Evolutionary conservation across 1,284 basidiomycete genomes (phyloP).

Genomic region (Singerocomus inundabilis): DNA sequence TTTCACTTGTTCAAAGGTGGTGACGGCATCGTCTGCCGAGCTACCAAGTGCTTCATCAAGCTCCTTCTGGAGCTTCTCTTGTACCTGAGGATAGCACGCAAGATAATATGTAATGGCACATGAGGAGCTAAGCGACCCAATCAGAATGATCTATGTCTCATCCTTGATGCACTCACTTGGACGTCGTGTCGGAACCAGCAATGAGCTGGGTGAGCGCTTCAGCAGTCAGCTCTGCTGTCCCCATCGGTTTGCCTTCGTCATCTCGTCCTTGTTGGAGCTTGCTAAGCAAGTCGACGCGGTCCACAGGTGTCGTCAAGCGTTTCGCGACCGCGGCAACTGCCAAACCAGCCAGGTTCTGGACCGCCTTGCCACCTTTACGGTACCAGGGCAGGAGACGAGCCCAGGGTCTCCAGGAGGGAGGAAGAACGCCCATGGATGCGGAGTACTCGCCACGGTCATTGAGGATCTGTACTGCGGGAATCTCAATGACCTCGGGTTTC

Average conservation of each 20-base stretch:
- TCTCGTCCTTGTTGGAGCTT: conserved; percentile 80
- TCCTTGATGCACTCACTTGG: conserved; percentile 54
- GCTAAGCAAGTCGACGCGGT: conserved; percentile 76
- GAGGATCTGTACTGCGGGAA: conserved; percentile 83
- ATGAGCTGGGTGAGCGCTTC: conserved; percentile 86
- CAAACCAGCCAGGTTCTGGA: conserved; percentile 74
- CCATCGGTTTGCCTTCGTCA: conserved; percentile 76
- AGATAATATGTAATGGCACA: conserved; percentile 86
- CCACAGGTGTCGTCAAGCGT: conserved; percentile 61
- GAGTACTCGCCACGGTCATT: conserved; percentile 90
- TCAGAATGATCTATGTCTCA: background rate
- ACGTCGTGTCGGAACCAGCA: conserved; percentile 82
- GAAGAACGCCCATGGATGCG: conserved; percentile 80
- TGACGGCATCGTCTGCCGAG: conserved; percentile 52
- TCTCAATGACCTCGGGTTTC: conserved; percentile 50
- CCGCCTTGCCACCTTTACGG: conserved; percentile 63
- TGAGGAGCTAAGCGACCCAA: conserved; percentile 51
- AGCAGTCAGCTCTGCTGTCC: conserved; percentile 78
- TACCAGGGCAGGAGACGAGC: conserved; percentile 76
- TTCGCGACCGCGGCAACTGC: conserved; percentile 81
- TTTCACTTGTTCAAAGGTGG: conserved; percentile 64
- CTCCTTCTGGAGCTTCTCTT: conserved; percentile 75
- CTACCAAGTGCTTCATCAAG: conserved; percentile 77
- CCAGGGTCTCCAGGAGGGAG: conserved; percentile 68
- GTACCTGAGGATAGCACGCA: conserved; percentile 61